Conservation (phyloP, 306 rosid species). For the Gynostemma pentaphyllum region DNA sequence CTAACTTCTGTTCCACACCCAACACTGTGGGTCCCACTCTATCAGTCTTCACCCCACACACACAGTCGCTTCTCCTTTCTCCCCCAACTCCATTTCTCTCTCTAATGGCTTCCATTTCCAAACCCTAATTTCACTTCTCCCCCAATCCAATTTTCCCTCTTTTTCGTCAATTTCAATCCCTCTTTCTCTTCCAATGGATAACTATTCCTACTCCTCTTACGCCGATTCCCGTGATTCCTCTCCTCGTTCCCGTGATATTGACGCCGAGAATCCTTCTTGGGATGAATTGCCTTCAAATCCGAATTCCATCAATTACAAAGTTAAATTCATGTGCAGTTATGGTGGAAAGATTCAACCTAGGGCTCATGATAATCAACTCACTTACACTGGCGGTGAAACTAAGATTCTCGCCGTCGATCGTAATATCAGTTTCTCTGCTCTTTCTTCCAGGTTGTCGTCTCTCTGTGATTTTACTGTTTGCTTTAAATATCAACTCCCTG, state of each 20-base stretch:
- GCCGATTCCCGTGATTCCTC: constrained; percentile 70
- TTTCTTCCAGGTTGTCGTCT: constrained; percentile 44
- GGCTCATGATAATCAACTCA: constrained; percentile 54
- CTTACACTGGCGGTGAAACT: constrained; percentile 80
- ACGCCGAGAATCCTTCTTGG: constrained; percentile 37
- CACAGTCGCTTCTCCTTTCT: background rate
- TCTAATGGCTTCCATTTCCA: background rate
- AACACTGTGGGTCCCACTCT: background rate
- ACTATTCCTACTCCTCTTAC: constrained; percentile 39
- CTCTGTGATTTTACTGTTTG: constrained; percentile 28
- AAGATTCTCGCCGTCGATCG: constrained; percentile 81
- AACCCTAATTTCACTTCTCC: background rate
- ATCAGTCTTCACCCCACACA: background rate
- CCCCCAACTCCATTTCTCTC: background rate
- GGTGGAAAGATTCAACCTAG: constrained; percentile 82
- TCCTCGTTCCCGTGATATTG: constrained; percentile 62
- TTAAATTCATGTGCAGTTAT: constrained; percentile 73
- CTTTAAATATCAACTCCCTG: constrained; percentile 83
- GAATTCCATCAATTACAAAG: constrained; percentile 21
- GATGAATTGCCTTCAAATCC: constrained; percentile 30
- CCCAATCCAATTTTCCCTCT: background rate
- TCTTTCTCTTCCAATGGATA: constrained; percentile 34
- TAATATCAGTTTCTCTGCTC: constrained; percentile 28
- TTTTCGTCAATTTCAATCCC: background rate
- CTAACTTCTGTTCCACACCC: background rate